Evolutionary conservation across 164 flowering plant species (phyloP), one percentile per base, ranked within the genome.

Genomic region (Malania oleifera): DNA sequence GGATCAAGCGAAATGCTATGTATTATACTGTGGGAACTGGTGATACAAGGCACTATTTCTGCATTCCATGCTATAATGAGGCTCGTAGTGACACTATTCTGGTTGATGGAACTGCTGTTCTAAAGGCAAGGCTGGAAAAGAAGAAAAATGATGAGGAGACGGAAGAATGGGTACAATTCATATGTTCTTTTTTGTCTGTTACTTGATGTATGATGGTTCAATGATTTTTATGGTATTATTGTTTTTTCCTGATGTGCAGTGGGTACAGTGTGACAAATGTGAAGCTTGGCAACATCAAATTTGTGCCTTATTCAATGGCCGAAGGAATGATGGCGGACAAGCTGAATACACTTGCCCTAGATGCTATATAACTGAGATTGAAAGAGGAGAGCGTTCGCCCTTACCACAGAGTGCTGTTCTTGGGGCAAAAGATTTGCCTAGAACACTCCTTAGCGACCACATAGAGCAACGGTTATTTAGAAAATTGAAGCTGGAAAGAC

Each of bases 281-380:
- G 97, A 91, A 76, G 96, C 93, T 58, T 95, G 99, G 99, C 99
- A 95, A 64, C 99, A 95, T 77, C 99, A 95, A 67, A 89, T 95
- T 31, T 95, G 99, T 80, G 97, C 99, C 35, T 73, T 95, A 53
- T 95, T 95, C 61, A 95, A 95, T 84, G 97, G 91, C 34, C 73
- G 95, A 40, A 81, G 97, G 60, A 95, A 95, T 77, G 96, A 95
- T 72, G 99, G 95, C 59, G 99, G 97, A 62, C 86, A 85, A 70
- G 97, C 99, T 67, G 99, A 95, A 58, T 95, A 95, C 56, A 95
- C 99, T 43, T 95, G 99, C 69, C 99, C 99, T 57, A 80, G 84
- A 65, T 95, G 99, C 65, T 91, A 89, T 66, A 75, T 89, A n/a
- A 51, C 20, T 50, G 99, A 88, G 73, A 62, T 95, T 68, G 93